Conservation (phyloP, 176 grass and related monocot genomes). For the Poa pratensis region DNA sequence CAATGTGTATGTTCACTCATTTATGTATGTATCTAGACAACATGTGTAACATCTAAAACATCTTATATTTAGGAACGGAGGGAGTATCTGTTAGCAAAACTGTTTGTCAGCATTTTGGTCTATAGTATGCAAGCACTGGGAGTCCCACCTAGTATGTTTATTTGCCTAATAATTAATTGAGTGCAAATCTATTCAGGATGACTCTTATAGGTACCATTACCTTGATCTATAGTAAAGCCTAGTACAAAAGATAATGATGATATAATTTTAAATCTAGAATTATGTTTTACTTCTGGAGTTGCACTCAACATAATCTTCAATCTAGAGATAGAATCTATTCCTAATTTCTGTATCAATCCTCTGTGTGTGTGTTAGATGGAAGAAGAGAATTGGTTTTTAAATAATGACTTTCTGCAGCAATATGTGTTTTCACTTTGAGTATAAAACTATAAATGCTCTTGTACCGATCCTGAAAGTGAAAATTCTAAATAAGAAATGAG, state of each 20-base stretch:
- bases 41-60: no score
- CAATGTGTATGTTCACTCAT: no score
- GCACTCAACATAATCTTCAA: not conserved
- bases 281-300: not conserved
- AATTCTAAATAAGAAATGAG: no score
- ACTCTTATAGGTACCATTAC: not conserved
- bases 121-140: not conserved
- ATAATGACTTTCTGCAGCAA: not conserved
- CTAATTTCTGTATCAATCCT: not conserved
- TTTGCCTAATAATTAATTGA: not conserved
- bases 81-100: not conserved
- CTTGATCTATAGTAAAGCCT: not conserved
- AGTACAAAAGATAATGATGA: not conserved
- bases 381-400: not conserved
- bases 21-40: no score
- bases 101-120: not conserved
- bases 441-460: no score
- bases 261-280: not conserved
- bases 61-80: no score
- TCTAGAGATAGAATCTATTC: not conserved
- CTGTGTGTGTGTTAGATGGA: not conserved
- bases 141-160: not conserved
- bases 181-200: not conserved
- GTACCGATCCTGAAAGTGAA: no score
- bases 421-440: not conserved